phyloP scores from a whole-genome alignment of 2,329 filamentous ascomycete genomes.

The Botrytis cinerea region DNA sequence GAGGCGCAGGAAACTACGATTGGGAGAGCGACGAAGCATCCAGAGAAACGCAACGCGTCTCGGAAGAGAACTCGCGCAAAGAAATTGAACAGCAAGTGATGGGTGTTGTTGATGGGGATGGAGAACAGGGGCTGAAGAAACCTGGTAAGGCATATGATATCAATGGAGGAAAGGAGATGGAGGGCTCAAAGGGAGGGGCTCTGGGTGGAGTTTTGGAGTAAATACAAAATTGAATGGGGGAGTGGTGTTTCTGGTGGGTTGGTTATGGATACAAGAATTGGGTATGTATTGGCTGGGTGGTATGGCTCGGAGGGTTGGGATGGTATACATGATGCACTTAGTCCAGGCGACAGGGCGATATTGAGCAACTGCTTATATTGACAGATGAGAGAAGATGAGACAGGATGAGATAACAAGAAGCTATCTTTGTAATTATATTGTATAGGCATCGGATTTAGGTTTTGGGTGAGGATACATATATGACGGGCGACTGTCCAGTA shows the following conservation, averaged over 20 bases:
- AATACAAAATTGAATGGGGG: neutral
- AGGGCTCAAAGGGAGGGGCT: neutral
- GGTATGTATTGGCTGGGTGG: neutral
- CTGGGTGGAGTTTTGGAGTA: neutral
- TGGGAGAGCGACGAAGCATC: neutral
- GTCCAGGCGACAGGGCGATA: too few relatives aligned
- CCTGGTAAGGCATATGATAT: slow-evolving; percentile 5
- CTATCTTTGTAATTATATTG: neutral
- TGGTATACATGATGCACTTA: neutral
- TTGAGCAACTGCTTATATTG: neutral
- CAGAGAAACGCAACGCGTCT: neutral
- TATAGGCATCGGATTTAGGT: neutral
- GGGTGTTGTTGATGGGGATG: slow-evolving; percentile 46
- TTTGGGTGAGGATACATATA: neutral
- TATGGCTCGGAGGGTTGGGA: neutral
- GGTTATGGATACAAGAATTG: neutral
- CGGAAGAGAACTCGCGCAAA: neutral
- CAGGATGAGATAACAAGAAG: neutral
- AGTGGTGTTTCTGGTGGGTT: slow-evolving; percentile 23
- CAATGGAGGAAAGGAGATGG: slow-evolving; percentile 4
- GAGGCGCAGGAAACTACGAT: slow-evolving; percentile 1
- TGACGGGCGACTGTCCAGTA: neutral
- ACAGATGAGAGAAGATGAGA: neutral
- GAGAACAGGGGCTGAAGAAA: slow-evolving; percentile 35
- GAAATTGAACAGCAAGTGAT: slow-evolving; percentile 29